Evolutionary conservation across 2,329 filamentous ascomycete genomes (phyloP).

Genomic region (Fusarium torreyae): DNA sequence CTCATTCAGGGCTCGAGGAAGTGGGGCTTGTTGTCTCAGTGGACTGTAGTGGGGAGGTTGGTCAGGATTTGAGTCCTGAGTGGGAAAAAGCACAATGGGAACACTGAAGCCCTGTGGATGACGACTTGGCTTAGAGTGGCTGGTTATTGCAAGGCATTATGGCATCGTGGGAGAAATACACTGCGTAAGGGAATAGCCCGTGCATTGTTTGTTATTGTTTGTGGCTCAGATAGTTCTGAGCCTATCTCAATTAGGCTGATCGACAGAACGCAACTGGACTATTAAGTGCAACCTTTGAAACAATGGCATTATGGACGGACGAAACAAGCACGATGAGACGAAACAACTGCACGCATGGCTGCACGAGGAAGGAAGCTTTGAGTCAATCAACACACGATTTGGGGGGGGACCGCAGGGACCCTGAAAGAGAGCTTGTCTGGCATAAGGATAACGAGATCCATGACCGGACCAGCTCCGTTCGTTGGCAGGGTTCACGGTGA

Average conservation of each 20-base stretch:
- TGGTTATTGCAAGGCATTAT: constrained; percentile 13
- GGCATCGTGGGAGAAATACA: constrained; percentile 20
- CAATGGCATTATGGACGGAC: constrained; percentile 20
- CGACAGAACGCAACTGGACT: constrained; percentile 17
- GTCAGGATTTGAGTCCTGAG: constrained; percentile 2
- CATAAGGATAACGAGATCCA: not conserved
- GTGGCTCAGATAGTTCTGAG: constrained; percentile 27
- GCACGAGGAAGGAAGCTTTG: constrained; percentile 1
- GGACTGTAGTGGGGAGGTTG: constrained; percentile 21
- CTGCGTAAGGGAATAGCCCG: constrained; percentile 23
- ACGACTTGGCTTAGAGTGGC: constrained; percentile 3
- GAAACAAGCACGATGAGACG: constrained; percentile 18
- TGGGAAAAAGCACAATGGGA: constrained; percentile 9
- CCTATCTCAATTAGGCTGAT: constrained; percentile 29
- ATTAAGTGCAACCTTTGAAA: constrained; percentile 13
- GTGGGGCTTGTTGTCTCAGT: constrained; percentile 23
- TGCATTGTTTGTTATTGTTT: constrained; percentile 10
- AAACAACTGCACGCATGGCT: constrained; percentile 6
- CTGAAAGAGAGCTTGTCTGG: constrained; percentile 13
- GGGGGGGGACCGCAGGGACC: constrained; percentile 30
- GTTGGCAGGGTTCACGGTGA: not conserved
- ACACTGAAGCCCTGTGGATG: constrained; percentile 10
- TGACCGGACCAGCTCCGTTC: not conserved
- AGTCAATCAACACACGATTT: constrained; percentile 32
- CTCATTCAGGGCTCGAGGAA: constrained; percentile 25